A percentile compares a stretch with the other conserved stretches of the same genome.
These are phyloP conservation scores for Citrullus colocynthis DNA, from an alignment of 306 rosid species.

Conservation along the genomic window DNA sequence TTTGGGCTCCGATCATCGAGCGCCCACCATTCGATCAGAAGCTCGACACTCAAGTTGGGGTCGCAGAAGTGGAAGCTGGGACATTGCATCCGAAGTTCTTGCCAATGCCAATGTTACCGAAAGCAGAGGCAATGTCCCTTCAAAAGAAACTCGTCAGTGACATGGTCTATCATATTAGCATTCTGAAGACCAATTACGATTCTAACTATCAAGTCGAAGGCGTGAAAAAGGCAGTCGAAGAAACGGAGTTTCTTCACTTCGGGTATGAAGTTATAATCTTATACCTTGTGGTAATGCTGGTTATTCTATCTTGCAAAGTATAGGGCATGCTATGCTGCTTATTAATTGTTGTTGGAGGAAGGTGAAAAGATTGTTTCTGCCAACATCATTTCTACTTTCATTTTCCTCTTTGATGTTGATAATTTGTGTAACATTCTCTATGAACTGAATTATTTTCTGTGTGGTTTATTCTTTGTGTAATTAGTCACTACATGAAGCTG, in stretches of 20 bases:
- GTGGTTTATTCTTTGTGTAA: constrained; percentile 49
- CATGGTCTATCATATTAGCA: background rate
- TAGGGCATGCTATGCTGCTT: background rate
- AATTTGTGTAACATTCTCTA: constrained; percentile 13
- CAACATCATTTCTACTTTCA: background rate
- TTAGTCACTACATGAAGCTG: constrained; percentile 2
- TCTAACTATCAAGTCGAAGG: background rate
- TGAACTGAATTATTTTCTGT: constrained; percentile 16
- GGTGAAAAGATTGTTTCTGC: constrained; percentile 23
- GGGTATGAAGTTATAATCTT: background rate
- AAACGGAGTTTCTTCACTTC: background rate
- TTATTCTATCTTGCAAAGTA: background rate
- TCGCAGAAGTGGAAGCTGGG: constrained; percentile 74
- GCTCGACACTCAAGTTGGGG: constrained; percentile 75
- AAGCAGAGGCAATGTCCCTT: constrained; percentile 45
- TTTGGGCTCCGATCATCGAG: constrained; percentile 65
- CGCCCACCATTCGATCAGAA: constrained; percentile 59
- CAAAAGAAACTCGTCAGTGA: constrained; percentile 47
- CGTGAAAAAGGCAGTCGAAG: background rate
- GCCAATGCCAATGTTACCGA: constrained; percentile 52
- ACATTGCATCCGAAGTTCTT: constrained; percentile 51
- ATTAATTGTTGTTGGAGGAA: constrained; percentile 36
- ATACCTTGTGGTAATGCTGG: background rate
- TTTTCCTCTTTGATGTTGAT: constrained; percentile 5
- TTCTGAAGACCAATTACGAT: background rate